Base-by-base conservation (phyloP, 1,139 yeast species). In the Taphrina sp. region DNA sequence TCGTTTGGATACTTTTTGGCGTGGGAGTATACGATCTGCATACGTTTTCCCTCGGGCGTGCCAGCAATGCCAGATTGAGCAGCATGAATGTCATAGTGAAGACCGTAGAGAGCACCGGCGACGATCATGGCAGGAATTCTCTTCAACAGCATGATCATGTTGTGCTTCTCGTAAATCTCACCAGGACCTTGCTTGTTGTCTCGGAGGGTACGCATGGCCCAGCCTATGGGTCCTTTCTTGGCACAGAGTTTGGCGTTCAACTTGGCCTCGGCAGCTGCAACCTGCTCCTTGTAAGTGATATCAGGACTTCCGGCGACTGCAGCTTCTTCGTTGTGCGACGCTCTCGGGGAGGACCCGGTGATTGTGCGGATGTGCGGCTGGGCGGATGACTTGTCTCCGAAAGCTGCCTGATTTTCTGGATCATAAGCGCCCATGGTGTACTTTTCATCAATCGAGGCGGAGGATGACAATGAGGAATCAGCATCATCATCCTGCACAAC, bases 1-100 rank as follows among this genome's bases (percentile, higher is more conserved):
- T 81, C 80, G 76, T 80, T 81, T 68, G 83, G 87, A 69, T 83
- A 84, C 66, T 77, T 79, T 69, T 79, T 81, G 61, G 89, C 79
- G 56, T 74, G 72, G 22, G 74, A 63, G 68, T 83, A 45, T 2
- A 45, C 52, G 3, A 28, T 20, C 16, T 45, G 42, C 52, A 45
- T 45, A 7, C 52, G 52, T 4, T 23, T 74, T 75, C 31, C 76
- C 63, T 46, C 61, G 75, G 71, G 57, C 63, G 62, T 60, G 65
- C 74, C 51, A 64, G 65, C 36, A 17, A 49, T 28, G 39, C 54
- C 54, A 38, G 38, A 29, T 38, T 49, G 54, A 3, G 47, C 45
- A 5, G 54, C 37, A 38, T 49, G 54, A 20, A 49, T 49, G 34
- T 49, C 54, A 23, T 49, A 49, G 46, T 49, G 54, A 10, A 39